Evolutionary conservation across 306 rosid species (phyloP), one percentile per base, ranked within the genome.

Genomic region (Sicyos edulis): DNA sequence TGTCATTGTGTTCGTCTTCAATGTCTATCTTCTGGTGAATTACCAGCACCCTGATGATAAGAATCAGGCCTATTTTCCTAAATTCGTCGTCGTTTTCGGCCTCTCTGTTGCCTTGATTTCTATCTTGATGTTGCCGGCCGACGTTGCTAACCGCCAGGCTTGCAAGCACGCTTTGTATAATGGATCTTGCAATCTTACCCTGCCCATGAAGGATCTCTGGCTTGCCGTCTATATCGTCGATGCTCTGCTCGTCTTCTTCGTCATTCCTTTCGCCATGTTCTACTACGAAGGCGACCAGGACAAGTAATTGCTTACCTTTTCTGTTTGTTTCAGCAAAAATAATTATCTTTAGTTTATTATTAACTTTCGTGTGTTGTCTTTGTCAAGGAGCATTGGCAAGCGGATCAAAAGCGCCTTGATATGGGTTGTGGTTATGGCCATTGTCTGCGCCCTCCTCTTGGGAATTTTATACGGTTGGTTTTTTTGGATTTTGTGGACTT

Each of bases 271-370:
- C 24, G 95, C 99, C 4, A 95, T 95, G 97, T 95, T 95, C 82
- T 95, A 79, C 86, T 95, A 95, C 76, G 99, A 95, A 83, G 99
- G 99, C 32, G 99, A 95, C 95, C 99, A 87, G 76, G 99, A 95
- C 87, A 95, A 95, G 99, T 95, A 80, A 62, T 90, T 82, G 15
- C 26, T 29, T 72, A 63, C 59, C 40, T 10, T 73, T 74, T 54
- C 2, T 26, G 29, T 26, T 26, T 26, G 29, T 1, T 26, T 26
- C 3, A 1, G 29, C n/a, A 32, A 9, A 26, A 8, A 4, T 37
- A 1, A 37, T 37, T 37, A 37, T 37, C 2, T 26, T 37, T 37
- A 37, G 29, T 26, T 37, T 37, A 37, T 37, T 37, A 26, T 26
- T 37, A 37, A 37, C 29, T 26, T 37, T 37, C 5, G 80, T 76